Base-by-base conservation (phyloP, 2,329 filamentous ascomycete genomes). In the Ambrosiella xylebori region DNA sequence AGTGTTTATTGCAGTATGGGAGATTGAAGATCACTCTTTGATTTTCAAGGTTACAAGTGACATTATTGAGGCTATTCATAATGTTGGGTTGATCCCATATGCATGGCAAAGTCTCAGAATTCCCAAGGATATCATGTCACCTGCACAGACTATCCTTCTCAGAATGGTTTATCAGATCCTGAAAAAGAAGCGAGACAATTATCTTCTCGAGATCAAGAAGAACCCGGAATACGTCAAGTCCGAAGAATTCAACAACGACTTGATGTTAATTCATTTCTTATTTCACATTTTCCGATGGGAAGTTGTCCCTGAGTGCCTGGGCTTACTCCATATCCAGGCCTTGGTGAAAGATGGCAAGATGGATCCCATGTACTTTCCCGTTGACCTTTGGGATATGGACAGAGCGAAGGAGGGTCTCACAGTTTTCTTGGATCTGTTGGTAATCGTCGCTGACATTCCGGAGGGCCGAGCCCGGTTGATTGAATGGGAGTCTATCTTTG, bases 381-480 rank as follows among this genome's bases (percentile, higher is more conserved):
- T 96, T 1, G 94, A 97, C 65, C 79, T 89, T 52, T 97, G 91
- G 91, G 91, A 97, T 65, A 95, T 97, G 85, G 91, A 97, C 68
- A 82, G 91, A 12, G 91, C 94, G 60, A 95, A 95, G 68, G 91
- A 97, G 66, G 91, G 91, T 0, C 81, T 97, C 1, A 88, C 90
- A 56, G 90, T 96, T 68, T 95, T 95, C 66, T 80, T 97, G 1
- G 90, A 96, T 64, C 95, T 97, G 67, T 85, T 96, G 57, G 88
- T 86, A 13, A 90, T 93, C 0, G 80, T 95, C 36, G 89, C 88
- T 0, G 90, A 95, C 66, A 85, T 91, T 64, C 78, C 84, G 49
- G 84, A 88, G 55, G 88, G 88, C 74, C 87, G 94, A 62, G 78
- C 81, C 47, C 84, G 94, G 62, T 78, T 97, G 44, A 87, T 94